phyloP scores from a whole-genome alignment of 495 filamentous ascomycete species.

The Staphylotrichum tortipilum region DNA sequence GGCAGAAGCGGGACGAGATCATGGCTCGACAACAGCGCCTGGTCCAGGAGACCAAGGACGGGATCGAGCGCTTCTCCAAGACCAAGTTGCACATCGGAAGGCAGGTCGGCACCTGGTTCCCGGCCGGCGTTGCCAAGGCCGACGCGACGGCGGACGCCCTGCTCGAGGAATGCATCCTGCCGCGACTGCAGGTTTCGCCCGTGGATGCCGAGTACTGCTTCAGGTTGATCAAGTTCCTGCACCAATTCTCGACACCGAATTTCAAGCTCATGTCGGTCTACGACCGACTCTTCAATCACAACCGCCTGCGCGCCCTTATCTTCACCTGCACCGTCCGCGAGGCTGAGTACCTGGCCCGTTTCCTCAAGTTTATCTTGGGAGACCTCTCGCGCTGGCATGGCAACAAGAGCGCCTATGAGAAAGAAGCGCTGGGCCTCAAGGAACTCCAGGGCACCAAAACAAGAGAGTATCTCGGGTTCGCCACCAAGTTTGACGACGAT shows the following conservation, averaged over 20 bases:
- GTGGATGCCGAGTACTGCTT: conserved; percentile 82
- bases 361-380: conserved; percentile 69
- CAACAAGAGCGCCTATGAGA: conserved; percentile 65
- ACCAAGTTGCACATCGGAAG: conserved; percentile 56
- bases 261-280: conserved; percentile 82
- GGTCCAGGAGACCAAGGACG: conserved; percentile 36
- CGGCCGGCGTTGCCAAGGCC: conserved; percentile 48
- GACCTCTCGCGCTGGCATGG: conserved; percentile 79
- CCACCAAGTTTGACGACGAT: conserved; percentile 53
- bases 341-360: conserved; percentile 81
- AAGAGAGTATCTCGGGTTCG: conserved; percentile 42
- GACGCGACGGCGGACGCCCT: conserved; percentile 64
- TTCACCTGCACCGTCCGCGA: conserved; percentile 83
- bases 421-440: conserved; percentile 53
- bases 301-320: conserved; percentile 68
- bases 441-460: conserved; percentile 29
- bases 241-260: conserved; percentile 69
- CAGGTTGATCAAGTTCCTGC: conserved; percentile 75
- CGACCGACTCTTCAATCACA: conserved; percentile 74
- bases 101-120: conserved; percentile 78
- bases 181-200: conserved; percentile 73
- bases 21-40: conserved; percentile 58
- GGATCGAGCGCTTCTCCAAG: conserved; percentile 55
- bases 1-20: conserved; percentile 60
- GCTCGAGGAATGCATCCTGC: conserved; percentile 83